Base-by-base conservation (phyloP, 129 eudicot species). In the Flaveria bidentis region DNA sequence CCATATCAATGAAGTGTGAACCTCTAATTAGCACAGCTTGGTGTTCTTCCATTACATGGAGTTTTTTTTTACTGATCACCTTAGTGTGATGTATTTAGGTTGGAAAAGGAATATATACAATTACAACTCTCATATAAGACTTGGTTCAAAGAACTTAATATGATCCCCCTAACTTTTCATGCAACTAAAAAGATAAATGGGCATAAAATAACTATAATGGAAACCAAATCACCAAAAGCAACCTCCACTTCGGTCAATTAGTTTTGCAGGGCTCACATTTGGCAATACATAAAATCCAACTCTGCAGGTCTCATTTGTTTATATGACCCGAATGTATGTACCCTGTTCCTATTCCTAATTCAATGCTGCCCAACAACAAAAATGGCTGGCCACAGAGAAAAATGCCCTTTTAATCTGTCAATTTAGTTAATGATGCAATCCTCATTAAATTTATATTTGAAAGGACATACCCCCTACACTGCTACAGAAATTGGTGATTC, bases 71-170 rank as follows among this genome's bases (percentile, higher is more conserved):
- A 53, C 3, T 53, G 25, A 17, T 53, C 60, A 53, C 10, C 25
- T 53, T 58, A 58, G 65, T 10, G 33, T 9, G 65, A 58, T 30
- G 65, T 58, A 58, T 58, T 53, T 58, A 22, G 30, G 65, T 58
- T 57, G 30, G 30, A 57, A 57, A 57, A 22, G 58, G 36, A 22
- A 58, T 20, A 58, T 45, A 45, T 45, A 45, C 50, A 45, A 9
- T 22, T 20, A 58, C 64, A 57, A 57, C 64, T 57, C 15, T 22
- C 33, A 0, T 57, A 57, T 55, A 8, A 57, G 30, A 57, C 22
- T 9, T 57, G 64, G 64, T 9, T 57, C 64, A 9, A 20, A 10
- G 15, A 57, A 57, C 64, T 57, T 14, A 57, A 57, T 55, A 17
- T 18, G 25, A 0, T 9, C 64, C 30, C 30, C 64, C 30, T 57